phyloP scores from a whole-genome alignment of 257 asterid genomes.

The Capsicum pubescens region DNA sequence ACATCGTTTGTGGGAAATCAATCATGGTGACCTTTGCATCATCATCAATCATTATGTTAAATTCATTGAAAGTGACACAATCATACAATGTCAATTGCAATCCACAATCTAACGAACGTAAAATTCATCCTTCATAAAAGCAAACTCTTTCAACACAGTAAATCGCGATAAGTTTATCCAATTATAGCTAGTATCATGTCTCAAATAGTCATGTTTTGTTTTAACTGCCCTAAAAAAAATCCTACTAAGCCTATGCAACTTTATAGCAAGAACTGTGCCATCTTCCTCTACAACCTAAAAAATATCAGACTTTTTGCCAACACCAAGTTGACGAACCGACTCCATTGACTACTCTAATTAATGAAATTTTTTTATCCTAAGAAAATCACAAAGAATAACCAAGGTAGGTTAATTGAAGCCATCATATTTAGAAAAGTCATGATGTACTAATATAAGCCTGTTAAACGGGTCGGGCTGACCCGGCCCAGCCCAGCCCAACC shows the following conservation, averaged over 20 bases:
- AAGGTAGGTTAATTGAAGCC: slow-evolving; percentile 90
- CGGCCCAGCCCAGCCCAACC: too few species aligned
- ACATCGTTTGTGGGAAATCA: slow-evolving; percentile 97
- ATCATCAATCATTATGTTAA: slow-evolving; percentile 93
- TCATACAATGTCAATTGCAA: slow-evolving; percentile 88
- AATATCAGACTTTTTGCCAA: slow-evolving; percentile 94
- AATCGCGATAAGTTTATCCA: slow-evolving; percentile 96
- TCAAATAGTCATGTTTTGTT: slow-evolving; percentile 91
- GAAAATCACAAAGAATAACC: slow-evolving; percentile 74
- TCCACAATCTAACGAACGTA: slow-evolving; percentile 91
- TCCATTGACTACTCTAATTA: slow-evolving; percentile 73
- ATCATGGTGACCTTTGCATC: slow-evolving; percentile 89
- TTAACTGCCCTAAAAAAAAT: slow-evolving; percentile 93
- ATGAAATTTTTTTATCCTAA: slow-evolving; percentile 87
- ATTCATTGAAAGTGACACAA: slow-evolving; percentile 98
- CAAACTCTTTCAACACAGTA: slow-evolving; percentile 93
- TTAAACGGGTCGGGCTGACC: too few species aligned
- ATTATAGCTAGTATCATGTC: slow-evolving; percentile 86
- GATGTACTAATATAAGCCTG: slow-evolving; percentile 61
- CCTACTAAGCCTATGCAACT: slow-evolving; percentile 95
- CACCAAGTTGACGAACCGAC: slow-evolving; percentile 96
- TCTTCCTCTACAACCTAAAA: slow-evolving; percentile 95
- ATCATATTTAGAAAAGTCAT: slow-evolving; percentile 92
- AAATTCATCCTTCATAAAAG: slow-evolving; percentile 97
- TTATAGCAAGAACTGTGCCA: slow-evolving; percentile 90